Base-by-base conservation (phyloP, 2,329 filamentous ascomycete genomes). In the Truncatella angustata region DNA sequence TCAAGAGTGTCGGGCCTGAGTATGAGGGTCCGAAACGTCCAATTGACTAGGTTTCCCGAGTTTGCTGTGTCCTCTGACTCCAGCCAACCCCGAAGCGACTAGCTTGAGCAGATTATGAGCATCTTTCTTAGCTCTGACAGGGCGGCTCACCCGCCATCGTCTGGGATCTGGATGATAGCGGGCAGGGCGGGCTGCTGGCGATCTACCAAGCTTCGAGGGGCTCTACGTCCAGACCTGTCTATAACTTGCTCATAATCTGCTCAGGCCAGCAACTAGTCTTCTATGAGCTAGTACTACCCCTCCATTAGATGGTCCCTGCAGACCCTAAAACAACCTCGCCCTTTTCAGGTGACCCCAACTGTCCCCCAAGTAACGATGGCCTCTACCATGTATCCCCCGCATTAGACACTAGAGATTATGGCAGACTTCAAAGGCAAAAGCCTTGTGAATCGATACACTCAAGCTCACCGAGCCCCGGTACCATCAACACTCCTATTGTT, bases 231-330 rank as follows among this genome's bases (percentile, higher is more conserved):
- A 42, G 36, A 34, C 47, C 34, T 49, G 57, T 61, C 66, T 63
- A 72, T 66, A 78, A 77, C 61, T 70, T 78, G 75, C 74, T 78
- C 75, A 78, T n/a, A 77, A 77, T 63, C 64, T 66, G 65, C 74
- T 72, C 73, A 73, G 56, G 54, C 56, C 48, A 55, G 49, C 45
- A 30, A 46, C 50, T 30, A 46, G 36, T 3, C 43, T 40, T 23
- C 23, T 16, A 40, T 45, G 40, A 53, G 51, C 57, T 57, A 60
- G 54, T 59, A 21, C 47, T 36, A 26, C 30, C 47, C 47, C 45
- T 12, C 18, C 26, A 18, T 23, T 3, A 40, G 32, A 16, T 14
- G 39, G n/a, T 12, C 49, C 39, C 39, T 40, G 40, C 16, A 43
- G 40, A 51, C 49, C 49, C 21, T 45, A 45, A 51, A 51, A 34